Conservation (phyloP, 139 green algal species). For the Desmodesmus armatus region DNA sequence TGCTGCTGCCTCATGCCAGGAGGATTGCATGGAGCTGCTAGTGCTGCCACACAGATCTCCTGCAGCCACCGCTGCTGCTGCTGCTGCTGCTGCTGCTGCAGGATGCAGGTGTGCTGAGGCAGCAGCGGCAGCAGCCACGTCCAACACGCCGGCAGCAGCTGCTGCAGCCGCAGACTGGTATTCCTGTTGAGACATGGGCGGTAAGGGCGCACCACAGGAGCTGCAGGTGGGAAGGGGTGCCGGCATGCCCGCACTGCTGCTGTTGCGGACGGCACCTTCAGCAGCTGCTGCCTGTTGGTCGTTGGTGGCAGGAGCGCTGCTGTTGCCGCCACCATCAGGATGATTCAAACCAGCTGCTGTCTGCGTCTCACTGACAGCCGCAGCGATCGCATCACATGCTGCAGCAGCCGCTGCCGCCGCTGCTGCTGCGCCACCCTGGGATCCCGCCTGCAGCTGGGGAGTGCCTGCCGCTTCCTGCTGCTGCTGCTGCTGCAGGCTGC, state of each 20-base stretch:
- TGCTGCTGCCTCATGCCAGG: not conserved
- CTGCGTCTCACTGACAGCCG: too few species aligned
- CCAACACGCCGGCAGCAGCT: not conserved
- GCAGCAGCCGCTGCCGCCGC: conserved; percentile 6
- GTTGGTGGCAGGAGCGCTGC: too few species aligned
- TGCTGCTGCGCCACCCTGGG: not conserved
- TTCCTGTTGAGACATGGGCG: too few species aligned
- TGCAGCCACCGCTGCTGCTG: not conserved
- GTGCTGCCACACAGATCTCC: not conserved
- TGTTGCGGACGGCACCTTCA: too few species aligned
- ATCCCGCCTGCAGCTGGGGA: not conserved
- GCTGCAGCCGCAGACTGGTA: not conserved
- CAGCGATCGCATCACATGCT: not conserved
- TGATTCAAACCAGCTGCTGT: too few species aligned
- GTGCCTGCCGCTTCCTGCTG: not conserved
- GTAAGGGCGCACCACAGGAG: too few species aligned
- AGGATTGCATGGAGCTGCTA: not conserved
- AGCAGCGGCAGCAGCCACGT: too few species aligned
- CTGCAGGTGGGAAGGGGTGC: too few species aligned
- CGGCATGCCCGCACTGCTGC: too few species aligned
- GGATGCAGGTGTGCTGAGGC: not conserved
- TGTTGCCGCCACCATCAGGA: too few species aligned
- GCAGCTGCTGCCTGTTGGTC: too few species aligned
- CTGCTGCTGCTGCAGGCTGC: not conserved
- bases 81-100: conserved; percentile 5